Evolutionary conservation across 2,329 filamentous ascomycete species (phyloP).

Genomic region (Talaromyces verruculosus): DNA sequence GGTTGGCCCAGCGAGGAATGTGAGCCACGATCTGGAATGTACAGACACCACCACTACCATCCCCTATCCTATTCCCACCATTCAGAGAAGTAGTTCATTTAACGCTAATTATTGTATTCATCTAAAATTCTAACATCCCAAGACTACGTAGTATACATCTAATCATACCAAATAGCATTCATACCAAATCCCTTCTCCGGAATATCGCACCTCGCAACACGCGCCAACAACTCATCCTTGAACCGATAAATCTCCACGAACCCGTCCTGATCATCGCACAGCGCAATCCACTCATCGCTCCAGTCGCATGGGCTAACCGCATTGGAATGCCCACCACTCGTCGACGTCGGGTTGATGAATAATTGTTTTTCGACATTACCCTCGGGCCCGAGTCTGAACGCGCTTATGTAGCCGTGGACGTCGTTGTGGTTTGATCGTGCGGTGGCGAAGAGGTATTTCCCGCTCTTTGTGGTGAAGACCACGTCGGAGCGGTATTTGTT

Average conservation of each 20-base stretch:
- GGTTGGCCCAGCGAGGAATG: slow-evolving; percentile 10
- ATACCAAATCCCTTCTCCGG: slow-evolving; percentile 89
- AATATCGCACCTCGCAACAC: slow-evolving; percentile 74
- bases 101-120: background rate
- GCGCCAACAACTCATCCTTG: slow-evolving; percentile 74
- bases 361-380: slow-evolving; percentile 77
- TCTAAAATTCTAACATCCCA: background rate
- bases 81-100: background rate
- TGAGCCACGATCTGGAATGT: slow-evolving; percentile 13
- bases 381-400: slow-evolving; percentile 67
- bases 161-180: slow-evolving; percentile 96
- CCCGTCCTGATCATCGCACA: slow-evolving; percentile 85
- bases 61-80: background rate
- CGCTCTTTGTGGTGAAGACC: slow-evolving; percentile 68
- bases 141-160: slow-evolving; percentile 16
- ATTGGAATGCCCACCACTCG: slow-evolving; percentile 84
- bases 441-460: slow-evolving; percentile 77
- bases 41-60: background rate
- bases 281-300: slow-evolving; percentile 84
- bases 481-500: slow-evolving; percentile 80
- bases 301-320: slow-evolving; percentile 81
- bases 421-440: slow-evolving; percentile 74
- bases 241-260: slow-evolving; percentile 87
- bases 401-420: slow-evolving; percentile 78
- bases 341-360: slow-evolving; percentile 79